Evolutionary conservation across 1,284 basidiomycete species (phyloP).

Genomic region (Melampsora abietis-canadensis): DNA sequence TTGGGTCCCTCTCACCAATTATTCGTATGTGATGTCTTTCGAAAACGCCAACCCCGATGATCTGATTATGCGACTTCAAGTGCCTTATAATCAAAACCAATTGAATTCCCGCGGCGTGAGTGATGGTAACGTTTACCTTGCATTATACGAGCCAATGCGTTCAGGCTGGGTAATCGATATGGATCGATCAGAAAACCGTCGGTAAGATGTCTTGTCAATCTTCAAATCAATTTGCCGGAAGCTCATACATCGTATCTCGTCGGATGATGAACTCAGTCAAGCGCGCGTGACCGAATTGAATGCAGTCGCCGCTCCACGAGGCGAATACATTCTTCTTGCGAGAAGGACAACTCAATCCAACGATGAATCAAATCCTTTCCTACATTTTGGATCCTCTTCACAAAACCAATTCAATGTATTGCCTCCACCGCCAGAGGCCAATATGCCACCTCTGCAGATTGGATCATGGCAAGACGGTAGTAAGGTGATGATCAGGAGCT

Average conservation of each 20-base stretch:
- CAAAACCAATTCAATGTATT: conserved; percentile 31
- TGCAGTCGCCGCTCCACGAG: conserved; percentile 15
- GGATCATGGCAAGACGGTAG: conserved; percentile 31
- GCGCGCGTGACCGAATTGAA: conserved; percentile 15
- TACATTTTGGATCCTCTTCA: conserved; percentile 12
- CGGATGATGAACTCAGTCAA: not conserved
- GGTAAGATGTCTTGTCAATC: not conserved
- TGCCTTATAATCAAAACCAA: conserved; percentile 15
- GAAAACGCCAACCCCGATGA: conserved; percentile 30
- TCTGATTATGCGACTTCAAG: conserved; percentile 20
- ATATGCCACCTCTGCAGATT: conserved; percentile 25
- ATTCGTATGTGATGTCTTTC: conserved; percentile 25
- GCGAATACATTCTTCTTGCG: conserved; percentile 24
- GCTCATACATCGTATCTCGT: not conserved
- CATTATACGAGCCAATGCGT: conserved; percentile 21
- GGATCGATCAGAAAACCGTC: conserved; percentile 19
- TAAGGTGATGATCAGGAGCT: conserved; percentile 30
- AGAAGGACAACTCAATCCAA: conserved; percentile 3
- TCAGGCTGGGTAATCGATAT: conserved; percentile 34
- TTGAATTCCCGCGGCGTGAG: not conserved
- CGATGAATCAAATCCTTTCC: not conserved
- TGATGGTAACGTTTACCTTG: conserved; percentile 30
- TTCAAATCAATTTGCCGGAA: not conserved
- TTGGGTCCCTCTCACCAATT: conserved; percentile 18
- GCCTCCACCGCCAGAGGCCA: not conserved